Base-by-base conservation (phyloP, 805 yeast species). In the Saccharomycopsis oosterbeekiorum region DNA sequence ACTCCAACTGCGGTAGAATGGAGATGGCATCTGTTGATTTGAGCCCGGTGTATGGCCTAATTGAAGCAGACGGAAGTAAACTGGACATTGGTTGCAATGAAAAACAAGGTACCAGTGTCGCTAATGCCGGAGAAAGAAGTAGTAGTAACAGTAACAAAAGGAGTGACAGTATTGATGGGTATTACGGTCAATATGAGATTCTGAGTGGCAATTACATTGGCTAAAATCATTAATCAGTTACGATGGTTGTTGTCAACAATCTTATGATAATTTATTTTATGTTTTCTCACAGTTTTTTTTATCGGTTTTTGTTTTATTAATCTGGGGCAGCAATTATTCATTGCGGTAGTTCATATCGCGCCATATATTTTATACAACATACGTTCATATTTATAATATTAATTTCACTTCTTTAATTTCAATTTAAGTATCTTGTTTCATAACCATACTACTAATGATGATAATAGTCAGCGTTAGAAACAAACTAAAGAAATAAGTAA, bases 151-250 rank as follows among this genome's bases (percentile, higher is more conserved):
- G 6, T 21, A 17, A 1, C 24, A 42, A 12, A 37, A 54, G 57
- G 6, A 34, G 26, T 54, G 26, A n/a, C 40, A 54, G 19, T 24
- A 29, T 24, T 24, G 37, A 79, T 93, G 68, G 76, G 82, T 26
- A 82, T 80, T 66, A 71, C 88, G 64, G 94, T 97, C 3, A 85
- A 84, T 69, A 86, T 81, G 65, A 81, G 90, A 1, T 84, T 72
- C 64, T 77, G 62, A 40, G 24, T 17, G 19, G 37, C 6, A n/a
- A 12, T 29, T n/a, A 29, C 6, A 29, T 29, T 29, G 34, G 34
- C 34, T 29, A 29, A 29, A 29, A 29, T 29, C 6, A 29, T 29
- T 29, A 6, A 54, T n/a, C 12, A 17, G 17, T 15, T n/a, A 54
- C 3, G 42, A n/a, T 54, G 19, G 10, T 29, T 54, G 19, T 14